Evolutionary conservation across 2,329 filamentous ascomycete species (phyloP), one percentile per base, ranked within the genome.

Genomic region (Lecanosticta acicola): DNA sequence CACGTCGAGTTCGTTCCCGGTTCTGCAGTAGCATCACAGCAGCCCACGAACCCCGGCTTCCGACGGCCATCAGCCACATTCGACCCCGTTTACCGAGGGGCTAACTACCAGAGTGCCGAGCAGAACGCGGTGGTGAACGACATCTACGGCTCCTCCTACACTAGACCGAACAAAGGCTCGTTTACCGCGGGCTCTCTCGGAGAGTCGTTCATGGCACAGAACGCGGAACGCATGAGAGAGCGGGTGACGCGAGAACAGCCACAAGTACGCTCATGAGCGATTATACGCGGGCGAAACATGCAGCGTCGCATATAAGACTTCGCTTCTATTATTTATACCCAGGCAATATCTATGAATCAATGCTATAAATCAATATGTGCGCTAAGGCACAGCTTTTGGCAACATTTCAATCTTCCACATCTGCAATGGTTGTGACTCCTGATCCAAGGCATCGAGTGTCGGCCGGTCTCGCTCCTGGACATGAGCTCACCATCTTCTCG

Each of bases 21-120:
- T 41, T 54, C 60, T 16, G 46, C 57, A 20, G 36, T 47, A 43
- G 39, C 56, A 32, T 51, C 57, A 8, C 59, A 58, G 32, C 63
- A 65, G 43, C 60, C 64, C 3, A 60, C 58, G 4, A 54, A 49
- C 17, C 64, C 64, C 1, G 64, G 64, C 21, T 67, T 66, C 46
- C 53, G 61, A 10, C 54, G 63, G 13, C 64, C 64, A 2, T 60
- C 59, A 19, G 63, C 60, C 7, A 45, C 48, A 2, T 39, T 48
- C 8, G 63, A 67, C 42, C 63, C 64, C 3, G 49, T 59, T 3
- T 61, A 63, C 35, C 43, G 21, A 4, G 56, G 61, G 2, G 20
- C 38, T 0, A 53, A 59, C 37, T 59, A 64, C 45, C 39, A 45
- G 11, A 49, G 41, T 2, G 56, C 54, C 10, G 53, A 56, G 21